A percentile compares a stretch with the other conserved stretches of the same genome.
Evolutionary conservation across 1,284 basidiomycete genomes (phyloP).

Genomic region (Wolfiporia cocos): DNA sequence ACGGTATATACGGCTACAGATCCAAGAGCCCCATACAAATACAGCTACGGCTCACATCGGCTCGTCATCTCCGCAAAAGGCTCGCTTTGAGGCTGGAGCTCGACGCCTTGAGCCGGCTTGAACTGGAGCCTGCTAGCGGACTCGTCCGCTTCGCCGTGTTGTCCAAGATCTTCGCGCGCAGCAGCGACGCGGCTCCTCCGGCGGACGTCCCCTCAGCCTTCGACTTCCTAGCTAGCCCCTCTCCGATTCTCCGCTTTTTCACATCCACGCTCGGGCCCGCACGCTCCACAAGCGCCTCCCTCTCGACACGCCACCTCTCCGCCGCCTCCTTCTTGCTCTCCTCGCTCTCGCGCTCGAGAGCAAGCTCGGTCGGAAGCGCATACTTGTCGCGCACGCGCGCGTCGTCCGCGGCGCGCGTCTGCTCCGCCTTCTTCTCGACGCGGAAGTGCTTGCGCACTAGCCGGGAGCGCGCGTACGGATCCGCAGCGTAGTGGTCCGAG

Average conservation of each 20-base stretch:
- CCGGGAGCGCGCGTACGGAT: constrained; percentile 79
- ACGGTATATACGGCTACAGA: no score
- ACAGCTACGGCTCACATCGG: neutral
- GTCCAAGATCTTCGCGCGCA: constrained; percentile 51
- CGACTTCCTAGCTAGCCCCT: constrained; percentile 20
- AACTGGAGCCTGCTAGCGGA: constrained; percentile 6
- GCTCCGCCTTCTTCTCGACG: constrained; percentile 75
- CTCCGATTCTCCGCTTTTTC: constrained; percentile 43
- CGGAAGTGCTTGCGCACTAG: constrained; percentile 79
- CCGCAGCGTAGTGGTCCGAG: constrained; percentile 78
- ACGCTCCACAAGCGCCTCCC: constrained; percentile 31
- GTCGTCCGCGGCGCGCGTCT: constrained; percentile 60
- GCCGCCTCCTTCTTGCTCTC: constrained; percentile 49
- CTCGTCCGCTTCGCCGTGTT: constrained; percentile 31
- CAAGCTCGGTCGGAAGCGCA: constrained; percentile 61
- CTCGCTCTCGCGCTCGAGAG: constrained; percentile 55
- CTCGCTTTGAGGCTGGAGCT: constrained; percentile 7
- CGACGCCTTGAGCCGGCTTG: constrained; percentile 16
- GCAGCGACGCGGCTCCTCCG: constrained; percentile 30
- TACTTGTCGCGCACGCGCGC: constrained; percentile 66
- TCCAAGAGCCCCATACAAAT: neutral
- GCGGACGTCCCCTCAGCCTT: constrained; percentile 8
- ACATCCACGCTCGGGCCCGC: constrained; percentile 32
- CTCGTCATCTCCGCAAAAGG: constrained; percentile 1
- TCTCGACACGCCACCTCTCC: constrained; percentile 51